These are phyloP conservation scores for Trichophyton mentagrophytes DNA, from an alignment of 2,329 filamentous ascomycete genomes.

Conservation along the genomic window DNA sequence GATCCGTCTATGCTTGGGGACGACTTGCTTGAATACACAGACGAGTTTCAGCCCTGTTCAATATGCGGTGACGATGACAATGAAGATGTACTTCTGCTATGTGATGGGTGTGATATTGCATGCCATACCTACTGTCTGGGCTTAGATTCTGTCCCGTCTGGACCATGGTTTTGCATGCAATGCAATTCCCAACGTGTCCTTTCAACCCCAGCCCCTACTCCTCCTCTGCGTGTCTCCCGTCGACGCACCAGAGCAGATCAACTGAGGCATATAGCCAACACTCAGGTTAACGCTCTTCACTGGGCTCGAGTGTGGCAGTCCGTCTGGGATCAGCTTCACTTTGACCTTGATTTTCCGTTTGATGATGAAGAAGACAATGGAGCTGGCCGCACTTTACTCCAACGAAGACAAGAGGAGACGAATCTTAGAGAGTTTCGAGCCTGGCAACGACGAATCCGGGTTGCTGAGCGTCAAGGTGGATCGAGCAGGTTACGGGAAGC, in stretches of 20 bases:
- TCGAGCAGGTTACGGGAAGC: constrained; percentile 59
- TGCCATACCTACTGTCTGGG: constrained; percentile 91
- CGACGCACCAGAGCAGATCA: constrained; percentile 37
- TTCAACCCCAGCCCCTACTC: constrained; percentile 24
- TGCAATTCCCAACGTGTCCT: constrained; percentile 46
- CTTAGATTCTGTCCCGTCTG: constrained; percentile 60
- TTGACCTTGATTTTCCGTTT: constrained; percentile 78
- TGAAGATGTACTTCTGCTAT: constrained; percentile 74
- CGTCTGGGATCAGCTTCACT: constrained; percentile 63
- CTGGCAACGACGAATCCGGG: constrained; percentile 73
- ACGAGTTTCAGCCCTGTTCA: constrained; percentile 60
- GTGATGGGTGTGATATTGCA: constrained; percentile 77
- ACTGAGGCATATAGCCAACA: constrained; percentile 28
- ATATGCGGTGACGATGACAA: constrained; percentile 71
- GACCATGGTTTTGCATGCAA: constrained; percentile 82
- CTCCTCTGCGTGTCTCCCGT: constrained; percentile 23
- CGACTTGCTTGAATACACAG: constrained; percentile 53
- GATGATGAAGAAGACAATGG: constrained; percentile 49
- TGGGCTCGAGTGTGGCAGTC: constrained; percentile 79
- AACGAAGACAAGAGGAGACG: constrained; percentile 35
- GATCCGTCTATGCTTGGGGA: constrained; percentile 60
- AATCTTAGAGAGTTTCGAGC: constrained; percentile 49
- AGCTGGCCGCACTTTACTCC: constrained; percentile 45
- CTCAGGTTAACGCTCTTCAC: constrained; percentile 39
- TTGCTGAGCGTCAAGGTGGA: constrained; percentile 68